Base-by-base conservation (phyloP, 192 early-diverging fungal species). In the Cetraspora pellucida region DNA sequence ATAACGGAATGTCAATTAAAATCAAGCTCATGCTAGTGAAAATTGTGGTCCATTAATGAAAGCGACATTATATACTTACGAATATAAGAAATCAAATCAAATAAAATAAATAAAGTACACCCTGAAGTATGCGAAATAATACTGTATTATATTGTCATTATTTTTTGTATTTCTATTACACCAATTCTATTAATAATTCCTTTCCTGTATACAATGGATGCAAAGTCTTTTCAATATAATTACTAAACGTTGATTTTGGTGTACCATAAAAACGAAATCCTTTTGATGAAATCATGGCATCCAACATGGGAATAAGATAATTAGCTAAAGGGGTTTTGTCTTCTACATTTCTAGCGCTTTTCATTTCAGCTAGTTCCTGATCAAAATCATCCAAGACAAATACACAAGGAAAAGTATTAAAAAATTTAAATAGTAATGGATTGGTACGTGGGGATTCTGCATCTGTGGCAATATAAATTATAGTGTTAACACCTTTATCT, bases 261-360 rank as follows among this genome's bases (percentile, higher is more conserved):
- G 88, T 89, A 4, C 88, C 88, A 27, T 83, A 71, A 61, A 89
- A 89, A 5, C 81, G 77, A 31, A 81, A 79, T 6, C 86, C 88
- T 44, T 87, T 83, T 31, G 88, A 80, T 10, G 88, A 77, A 46
- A 87, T 84, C 28, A 89, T 81, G 10, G 86, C 84, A 72, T 89
- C 88, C 1, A 89, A 77, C 83, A 89, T 87, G 21, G 88, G 88
- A 19, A 89, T 86, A 45, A 89, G 50, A 72, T 85, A 86, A 16
- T 75, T 79, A 55, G 77, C 77, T 52, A 89, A 68, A 14, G 80
- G 78, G 4, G 86, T 83, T 10, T 81, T 78, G 75, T 84, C 82
- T 28, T 87, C 85, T n/a, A 19, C 23, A 61, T 84, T 84, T 71
- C 76, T 78, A 54, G 77, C 81, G 1, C 75, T 60, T 25, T 82